phyloP scores from a whole-genome alignment of 1,139 yeast genomes.

The Zygoascus hellenicus region DNA sequence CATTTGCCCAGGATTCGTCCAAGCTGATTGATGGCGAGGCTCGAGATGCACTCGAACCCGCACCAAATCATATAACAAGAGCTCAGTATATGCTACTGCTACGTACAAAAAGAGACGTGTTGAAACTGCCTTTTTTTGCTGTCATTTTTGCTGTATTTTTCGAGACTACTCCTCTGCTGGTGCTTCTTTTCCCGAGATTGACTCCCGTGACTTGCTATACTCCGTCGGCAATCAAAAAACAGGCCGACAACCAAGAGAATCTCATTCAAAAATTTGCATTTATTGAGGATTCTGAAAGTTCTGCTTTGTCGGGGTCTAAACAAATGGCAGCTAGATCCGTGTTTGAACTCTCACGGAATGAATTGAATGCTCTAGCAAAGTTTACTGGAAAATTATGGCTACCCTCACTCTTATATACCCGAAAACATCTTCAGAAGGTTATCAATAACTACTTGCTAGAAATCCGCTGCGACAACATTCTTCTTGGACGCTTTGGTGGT shows the following conservation, averaged over 20 bases:
- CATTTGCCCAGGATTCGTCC: constrained; percentile 23
- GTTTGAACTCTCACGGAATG: constrained; percentile 15
- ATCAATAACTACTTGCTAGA: constrained; percentile 22
- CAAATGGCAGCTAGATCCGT: constrained; percentile 14
- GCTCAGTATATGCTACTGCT: constrained; percentile 48
- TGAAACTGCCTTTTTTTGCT: constrained; percentile 60
- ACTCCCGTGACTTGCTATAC: constrained; percentile 67
- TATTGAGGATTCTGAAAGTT: constrained; percentile 2
- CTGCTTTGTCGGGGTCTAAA: neutral
- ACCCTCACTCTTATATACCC: constrained; percentile 16
- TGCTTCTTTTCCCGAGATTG: constrained; percentile 53
- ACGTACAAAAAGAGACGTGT: constrained; percentile 54
- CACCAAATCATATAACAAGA: constrained; percentile 39
- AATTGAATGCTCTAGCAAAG: constrained; percentile 17
- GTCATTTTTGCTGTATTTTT: constrained; percentile 51
- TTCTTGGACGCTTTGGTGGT: constrained; percentile 30
- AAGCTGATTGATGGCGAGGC: constrained; percentile 10
- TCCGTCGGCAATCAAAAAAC: constrained; percentile 41
- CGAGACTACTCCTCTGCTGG: constrained; percentile 58
- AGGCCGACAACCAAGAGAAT: constrained; percentile 16
- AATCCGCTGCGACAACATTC: constrained; percentile 27
- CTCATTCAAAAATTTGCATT: constrained; percentile 14
- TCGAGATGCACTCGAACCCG: neutral
- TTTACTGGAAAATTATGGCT: constrained; percentile 14
- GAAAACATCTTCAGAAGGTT: constrained; percentile 11